A percentile compares a stretch with the other conserved stretches of the same genome.
These are phyloP conservation scores for Erigeron canadensis DNA, from an alignment of 129 eudicot species.

Conservation along the genomic window DNA sequence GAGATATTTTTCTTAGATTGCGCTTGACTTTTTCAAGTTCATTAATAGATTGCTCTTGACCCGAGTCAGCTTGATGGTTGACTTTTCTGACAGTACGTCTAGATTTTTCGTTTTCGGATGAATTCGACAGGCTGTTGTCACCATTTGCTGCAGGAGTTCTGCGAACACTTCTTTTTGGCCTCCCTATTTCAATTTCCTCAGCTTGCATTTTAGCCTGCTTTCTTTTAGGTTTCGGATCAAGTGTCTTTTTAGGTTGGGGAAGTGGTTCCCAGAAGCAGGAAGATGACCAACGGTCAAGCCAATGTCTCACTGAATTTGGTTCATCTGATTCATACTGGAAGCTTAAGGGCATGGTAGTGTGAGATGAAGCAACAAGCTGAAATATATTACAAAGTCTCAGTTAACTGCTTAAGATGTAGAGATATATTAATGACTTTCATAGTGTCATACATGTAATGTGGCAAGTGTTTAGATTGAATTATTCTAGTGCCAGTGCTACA, in stretches of 20 bases:
- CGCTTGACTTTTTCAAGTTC: conserved; percentile 90
- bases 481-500: background rate
- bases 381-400: conserved; percentile 1
- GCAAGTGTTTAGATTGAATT: background rate
- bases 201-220: conserved; percentile 45
- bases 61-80: conserved; percentile 53
- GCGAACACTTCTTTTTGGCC: conserved; percentile 60
- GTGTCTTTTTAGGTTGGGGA: conserved; percentile 42
- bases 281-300: conserved; percentile 84
- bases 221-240: conserved; percentile 51
- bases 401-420: conserved; percentile 9
- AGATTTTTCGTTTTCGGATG: conserved; percentile 62
- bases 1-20: conserved; percentile 66
- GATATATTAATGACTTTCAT: conserved; percentile 6
- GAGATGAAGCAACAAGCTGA: conserved; percentile 68
- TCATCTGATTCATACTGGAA: conserved; percentile 68
- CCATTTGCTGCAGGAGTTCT: conserved; percentile 41
- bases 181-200: conserved; percentile 49
- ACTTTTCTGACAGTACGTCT: conserved; percentile 61
- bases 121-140: conserved; percentile 39
- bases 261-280: conserved; percentile 68
- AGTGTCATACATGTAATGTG: background rate
- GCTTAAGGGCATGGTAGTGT: conserved; percentile 56
- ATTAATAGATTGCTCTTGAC: conserved; percentile 62
- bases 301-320: conserved; percentile 67